phyloP scores from a whole-genome alignment of 331 rosid genomes.

The Arachis monticola region DNA sequence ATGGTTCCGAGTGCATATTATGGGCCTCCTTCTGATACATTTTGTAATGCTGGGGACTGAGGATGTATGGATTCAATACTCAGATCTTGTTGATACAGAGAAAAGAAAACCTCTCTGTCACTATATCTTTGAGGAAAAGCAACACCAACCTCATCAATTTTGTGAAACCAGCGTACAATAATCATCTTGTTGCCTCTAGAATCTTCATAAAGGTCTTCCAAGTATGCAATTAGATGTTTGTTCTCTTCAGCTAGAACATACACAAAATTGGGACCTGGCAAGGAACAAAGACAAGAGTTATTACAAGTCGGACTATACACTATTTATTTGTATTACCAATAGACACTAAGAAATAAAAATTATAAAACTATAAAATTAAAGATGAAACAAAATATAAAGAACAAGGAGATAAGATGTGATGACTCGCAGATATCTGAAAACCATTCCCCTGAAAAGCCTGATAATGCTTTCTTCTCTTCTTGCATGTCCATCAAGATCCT shows the following conservation, averaged over 20 bases:
- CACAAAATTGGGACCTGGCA: conserved; percentile 75
- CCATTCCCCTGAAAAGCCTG: conserved; percentile 62
- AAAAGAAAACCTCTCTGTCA: conserved; percentile 92
- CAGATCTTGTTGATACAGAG: conserved; percentile 95
- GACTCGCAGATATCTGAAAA: conserved; percentile 71
- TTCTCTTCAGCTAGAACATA: conserved; percentile 85
- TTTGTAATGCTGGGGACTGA: conserved; percentile 76
- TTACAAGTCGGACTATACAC: conserved; percentile 14
- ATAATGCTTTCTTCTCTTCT: conserved; percentile 69
- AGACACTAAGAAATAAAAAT: too few species aligned
- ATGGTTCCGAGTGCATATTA: conserved; percentile 60
- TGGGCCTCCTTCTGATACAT: conserved; percentile 64
- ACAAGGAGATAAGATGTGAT: neutral
- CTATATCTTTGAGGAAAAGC: conserved; percentile 77
- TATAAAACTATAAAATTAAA: too few species aligned
- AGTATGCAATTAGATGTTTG: conserved; percentile 84
- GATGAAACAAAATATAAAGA: neutral
- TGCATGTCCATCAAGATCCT: conserved; percentile 66
- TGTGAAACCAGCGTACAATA: conserved; percentile 96
- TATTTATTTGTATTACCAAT: neutral
- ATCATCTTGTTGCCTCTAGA: conserved; percentile 91
- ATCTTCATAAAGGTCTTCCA: conserved; percentile 94
- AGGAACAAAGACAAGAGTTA: conserved; percentile 11
- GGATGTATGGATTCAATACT: conserved; percentile 91
- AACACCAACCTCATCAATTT: conserved; percentile 93